Percentiles rank a stretch among this genome's conserved stretches.
Evolutionary conservation across 2,329 filamentous ascomycete species (phyloP).

Genomic region (Trichoderma asperellum): DNA sequence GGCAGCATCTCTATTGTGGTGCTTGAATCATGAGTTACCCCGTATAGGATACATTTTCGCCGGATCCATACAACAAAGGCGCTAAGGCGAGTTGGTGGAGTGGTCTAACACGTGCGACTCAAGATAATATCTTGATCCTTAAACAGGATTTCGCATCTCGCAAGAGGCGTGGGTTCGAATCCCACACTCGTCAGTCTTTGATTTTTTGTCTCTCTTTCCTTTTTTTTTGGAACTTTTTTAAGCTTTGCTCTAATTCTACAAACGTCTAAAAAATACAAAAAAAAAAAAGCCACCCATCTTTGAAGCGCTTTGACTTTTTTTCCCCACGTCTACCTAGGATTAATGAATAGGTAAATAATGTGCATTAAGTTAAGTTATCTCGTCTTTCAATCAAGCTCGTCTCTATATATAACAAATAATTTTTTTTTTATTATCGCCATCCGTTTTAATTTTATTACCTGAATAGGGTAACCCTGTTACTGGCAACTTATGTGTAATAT

Average conservation of each 20-base stretch:
- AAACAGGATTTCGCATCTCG: conserved; percentile 28
- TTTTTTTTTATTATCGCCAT: no score
- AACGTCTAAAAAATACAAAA: not conserved
- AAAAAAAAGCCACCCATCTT: no score
- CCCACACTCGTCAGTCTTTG: conserved; percentile 26
- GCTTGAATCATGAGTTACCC: not conserved
- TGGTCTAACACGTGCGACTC: conserved; percentile 29
- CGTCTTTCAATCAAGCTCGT: no score
- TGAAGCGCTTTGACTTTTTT: no score
- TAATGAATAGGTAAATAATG: no score
- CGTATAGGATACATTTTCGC: not conserved
- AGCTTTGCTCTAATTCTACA: no score
- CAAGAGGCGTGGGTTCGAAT: conserved; percentile 29
- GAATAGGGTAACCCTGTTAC: no score
- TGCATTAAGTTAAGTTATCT: no score
- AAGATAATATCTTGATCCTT: conserved; percentile 29
- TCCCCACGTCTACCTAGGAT: no score
- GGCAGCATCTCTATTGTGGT: not conserved
- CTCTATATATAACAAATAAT: no score
- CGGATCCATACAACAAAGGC: not conserved
- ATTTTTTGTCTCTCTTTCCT: not conserved
- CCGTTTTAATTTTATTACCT: no score
- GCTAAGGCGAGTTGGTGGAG: conserved; percentile 29
- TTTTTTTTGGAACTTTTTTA: not conserved
- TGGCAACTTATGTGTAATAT: no score